Base-by-base conservation (phyloP, 2,329 filamentous ascomycete genomes). In the Colletotrichum paranaense region DNA sequence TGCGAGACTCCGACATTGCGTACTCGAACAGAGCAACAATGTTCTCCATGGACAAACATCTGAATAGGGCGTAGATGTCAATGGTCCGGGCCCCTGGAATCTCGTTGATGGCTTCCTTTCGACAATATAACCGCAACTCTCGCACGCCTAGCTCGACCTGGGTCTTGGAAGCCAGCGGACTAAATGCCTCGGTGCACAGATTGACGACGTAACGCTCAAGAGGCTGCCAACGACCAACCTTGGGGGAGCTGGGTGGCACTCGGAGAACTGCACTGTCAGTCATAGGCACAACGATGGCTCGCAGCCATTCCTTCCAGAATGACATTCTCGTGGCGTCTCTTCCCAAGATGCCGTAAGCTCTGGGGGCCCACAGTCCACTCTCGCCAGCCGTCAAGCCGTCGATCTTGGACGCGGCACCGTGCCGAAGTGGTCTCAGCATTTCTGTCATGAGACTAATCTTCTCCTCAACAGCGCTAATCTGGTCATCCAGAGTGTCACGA, bases 241-340 rank as follows among this genome's bases (percentile, higher is more conserved):
- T 94, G 14, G 97, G 95, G 5, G 96, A 98, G 82, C 93, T 97
- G 11, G 94, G 88, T 7, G 97, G 95, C 8, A 99, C 92, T 69
- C 95, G 90, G 76, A 97, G 85, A 35, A 99, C 88, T 16, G 89
- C 91, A 24, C 96, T 95, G 80, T 97, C 95, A 1, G 92, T 95
- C 97, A 98, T 99, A 32, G 97, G 97, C 26, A 98, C 94, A n/a
- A 97, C 88, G 11, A 98, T 90, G 7, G 96, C 95, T 82, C 95
- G 93, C 60, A 99, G 89, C 97, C 97, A 99, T 81, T 99, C 97
- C 82, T 98, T 98, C 95, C 96, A 99, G 84, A 99, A 98, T 38
- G 92, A 91, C 76, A 95, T 95, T 84, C 97, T 90, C 73, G 91
- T 92, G 14, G 88, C 88, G 80, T 99, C 97, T 75, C 94, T 90